Percentiles rank a stretch among this genome's conserved stretches.
phyloP scores from a whole-genome alignment of 352 stramenopile genomes.

The Phytopythium vexans region DNA sequence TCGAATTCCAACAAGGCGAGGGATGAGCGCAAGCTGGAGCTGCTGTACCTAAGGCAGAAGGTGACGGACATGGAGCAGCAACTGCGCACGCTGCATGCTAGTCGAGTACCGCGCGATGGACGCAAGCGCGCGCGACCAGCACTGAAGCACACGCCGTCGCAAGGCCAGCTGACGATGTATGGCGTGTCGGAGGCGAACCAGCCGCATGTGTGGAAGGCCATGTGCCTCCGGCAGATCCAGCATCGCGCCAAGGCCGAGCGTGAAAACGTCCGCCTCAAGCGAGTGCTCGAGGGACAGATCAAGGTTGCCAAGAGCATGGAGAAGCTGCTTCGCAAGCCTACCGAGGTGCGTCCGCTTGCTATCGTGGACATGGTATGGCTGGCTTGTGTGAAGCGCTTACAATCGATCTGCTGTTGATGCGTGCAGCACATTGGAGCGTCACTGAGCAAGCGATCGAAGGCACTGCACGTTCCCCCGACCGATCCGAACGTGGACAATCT shows the following conservation, averaged over 20 bases:
- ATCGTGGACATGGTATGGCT: neutral
- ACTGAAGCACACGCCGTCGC: no score
- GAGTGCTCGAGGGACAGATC: slow-evolving; percentile 31
- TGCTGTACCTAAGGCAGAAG: slow-evolving; percentile 37
- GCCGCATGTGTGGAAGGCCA: slow-evolving; percentile 28
- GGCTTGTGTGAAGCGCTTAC: no score
- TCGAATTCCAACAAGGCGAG: slow-evolving; percentile 42
- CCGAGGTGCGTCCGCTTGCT: slow-evolving; percentile 19
- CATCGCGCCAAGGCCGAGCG: slow-evolving; percentile 26
- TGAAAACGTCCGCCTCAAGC: slow-evolving; percentile 31
- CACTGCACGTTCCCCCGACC: slow-evolving; percentile 14
- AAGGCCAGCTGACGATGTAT: no score
- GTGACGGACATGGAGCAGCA: slow-evolving; percentile 36
- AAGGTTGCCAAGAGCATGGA: slow-evolving; percentile 39
- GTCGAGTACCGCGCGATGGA: slow-evolving; percentile 2
- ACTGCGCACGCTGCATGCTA: slow-evolving; percentile 23
- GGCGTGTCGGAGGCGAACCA: neutral
- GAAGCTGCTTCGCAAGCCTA: slow-evolving; percentile 29
- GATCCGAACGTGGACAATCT: slow-evolving; percentile 18
- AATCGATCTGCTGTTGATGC: neutral
- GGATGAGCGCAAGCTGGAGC: slow-evolving; percentile 35
- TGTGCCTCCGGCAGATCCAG: slow-evolving; percentile 22
- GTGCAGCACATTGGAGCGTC: slow-evolving; percentile 6
- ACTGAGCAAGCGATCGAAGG: slow-evolving; percentile 27
- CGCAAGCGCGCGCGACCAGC: neutral